Evolutionary conservation across 768 basidiomycete species (phyloP), one percentile per base, ranked within the genome.

Genomic region (Coprinopsis strossmayeri): DNA sequence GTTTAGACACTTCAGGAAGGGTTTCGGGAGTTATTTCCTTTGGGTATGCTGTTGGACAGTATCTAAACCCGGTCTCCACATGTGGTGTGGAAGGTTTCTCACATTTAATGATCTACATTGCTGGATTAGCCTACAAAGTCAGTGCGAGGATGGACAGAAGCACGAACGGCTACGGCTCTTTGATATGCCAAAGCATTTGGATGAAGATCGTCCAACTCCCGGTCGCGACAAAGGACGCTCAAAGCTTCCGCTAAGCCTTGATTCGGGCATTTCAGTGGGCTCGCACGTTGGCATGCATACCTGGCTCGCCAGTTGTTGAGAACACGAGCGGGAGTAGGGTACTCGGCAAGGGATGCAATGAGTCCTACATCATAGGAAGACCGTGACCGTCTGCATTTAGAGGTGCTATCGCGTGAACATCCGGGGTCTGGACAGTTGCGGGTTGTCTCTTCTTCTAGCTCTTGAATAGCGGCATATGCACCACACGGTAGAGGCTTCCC

Each of bases 131-230:
- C n/a, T n/a, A n/a, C n/a, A n/a, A n/a, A n/a, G n/a, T n/a, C n/a
- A n/a, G n/a, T n/a, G n/a, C n/a, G n/a, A n/a, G n/a, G n/a, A n/a
- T n/a, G n/a, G n/a, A n/a, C n/a, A n/a, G n/a, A n/a, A n/a, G n/a
- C n/a, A 64, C 80, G 54, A 59, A 84, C 84, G n/a, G 81, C 72
- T 53, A 89, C 81, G 1, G 84, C 81, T 41, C 87, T 73, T 27
- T 80, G 72, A 54, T 91, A 92, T 52, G 80, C 81, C 41, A 91
- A 64, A 34, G 82, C 79, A 55, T 84, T 87, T 24, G 78, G 68
- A 18, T 73, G 70, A 44, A 86, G 74, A 11, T 84, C 81, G 58
- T 91, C 89, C 1, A 88, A 64, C 39, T 77, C 69, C 38, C 89
- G 71, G 21, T 72, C 68, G 28, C 68, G 72, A 15, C 75, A 73